Evolutionary conservation across 2,329 filamentous ascomycete species (phyloP), one percentile per base, ranked within the genome.

Genomic region (Colletotrichum falcatum): DNA sequence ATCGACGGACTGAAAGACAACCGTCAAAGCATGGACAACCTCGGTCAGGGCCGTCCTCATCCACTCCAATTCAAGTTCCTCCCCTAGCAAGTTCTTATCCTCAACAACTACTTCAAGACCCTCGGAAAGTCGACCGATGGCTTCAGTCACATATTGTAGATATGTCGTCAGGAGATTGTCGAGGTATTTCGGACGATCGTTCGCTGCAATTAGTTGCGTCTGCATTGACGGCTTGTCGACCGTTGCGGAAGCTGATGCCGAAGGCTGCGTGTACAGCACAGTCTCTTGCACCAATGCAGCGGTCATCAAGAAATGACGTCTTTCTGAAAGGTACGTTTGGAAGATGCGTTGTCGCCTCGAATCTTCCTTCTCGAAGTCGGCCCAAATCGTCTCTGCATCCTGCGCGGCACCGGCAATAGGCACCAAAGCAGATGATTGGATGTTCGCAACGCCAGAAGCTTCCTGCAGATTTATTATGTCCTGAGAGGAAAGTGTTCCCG

Each of bases 391-490:
- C 58, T 89, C 85, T 14, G 88, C 86, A 74, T 89, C 87, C 60
- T 81, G 75, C 20, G 82, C 83, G 4, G 84, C 80, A 54, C 83
- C 85, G 35, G 90, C 75, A 65, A 88, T 81, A 28, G 87, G 81
- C 74, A 89, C 77, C 77, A 93, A 81, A 77, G 86, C 83, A 74
- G 90, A 83, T 77, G 87, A 84, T 72, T 88, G 86, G 16, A 85
- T 80, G 78, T 89, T 91, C 68, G 87, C 88, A 35, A 89, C 85
- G 26, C 91, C 92, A 16, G 91, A 88, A 20, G 92, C 92, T 75
- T 92, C 92, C 76, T 92, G 90, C 55, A 97, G 82, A 76, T 93
- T 94, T 66, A 90, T 87, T 20, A 90, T 85, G 83, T 97, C 94
- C 75, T 96, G 93, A 56, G 91, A 90, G 0, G 93, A 94, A 66